phyloP scores from a whole-genome alignment of 1,139 yeast genomes.

The Hansenula sp. region DNA sequence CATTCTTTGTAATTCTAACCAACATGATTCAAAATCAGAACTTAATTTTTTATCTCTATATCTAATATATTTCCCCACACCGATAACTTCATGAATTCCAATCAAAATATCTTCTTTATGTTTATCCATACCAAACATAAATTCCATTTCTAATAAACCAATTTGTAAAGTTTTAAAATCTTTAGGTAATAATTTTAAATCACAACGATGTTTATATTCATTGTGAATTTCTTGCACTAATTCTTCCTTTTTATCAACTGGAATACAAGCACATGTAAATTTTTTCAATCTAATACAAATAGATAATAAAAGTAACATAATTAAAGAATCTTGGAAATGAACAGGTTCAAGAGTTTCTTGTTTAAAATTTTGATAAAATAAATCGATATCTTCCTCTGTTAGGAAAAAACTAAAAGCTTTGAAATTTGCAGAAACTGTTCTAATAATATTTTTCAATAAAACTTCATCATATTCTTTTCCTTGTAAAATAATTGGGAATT shows the following conservation, averaged over 20 bases:
- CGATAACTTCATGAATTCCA: background rate
- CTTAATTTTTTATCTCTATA: background rate
- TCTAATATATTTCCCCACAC: background rate
- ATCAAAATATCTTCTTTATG: background rate
- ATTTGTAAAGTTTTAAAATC: background rate
- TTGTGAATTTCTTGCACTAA: background rate
- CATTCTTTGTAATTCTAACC: slow-evolving; percentile 1
- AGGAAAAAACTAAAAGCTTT: slow-evolving; percentile 1
- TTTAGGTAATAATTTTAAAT: background rate
- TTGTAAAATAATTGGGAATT: background rate
- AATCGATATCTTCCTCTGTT: background rate
- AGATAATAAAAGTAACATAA: background rate
- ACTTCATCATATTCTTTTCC: slow-evolving; percentile 2
- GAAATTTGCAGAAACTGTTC: background rate
- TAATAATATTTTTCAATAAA: background rate
- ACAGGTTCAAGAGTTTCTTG: slow-evolving; percentile 1
- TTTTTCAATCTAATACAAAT: slow-evolving; percentile 1
- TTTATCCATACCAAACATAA: background rate
- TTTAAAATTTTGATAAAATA: slow-evolving; percentile 1
- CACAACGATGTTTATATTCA: background rate
- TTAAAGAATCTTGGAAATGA: background rate
- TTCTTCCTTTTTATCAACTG: slow-evolving; percentile 1
- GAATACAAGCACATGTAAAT: background rate
- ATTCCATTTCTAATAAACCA: background rate
- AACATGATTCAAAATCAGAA: background rate